Evolutionary conservation across 257 asterid species (phyloP).

Genomic region (Solanum paucissectum): DNA sequence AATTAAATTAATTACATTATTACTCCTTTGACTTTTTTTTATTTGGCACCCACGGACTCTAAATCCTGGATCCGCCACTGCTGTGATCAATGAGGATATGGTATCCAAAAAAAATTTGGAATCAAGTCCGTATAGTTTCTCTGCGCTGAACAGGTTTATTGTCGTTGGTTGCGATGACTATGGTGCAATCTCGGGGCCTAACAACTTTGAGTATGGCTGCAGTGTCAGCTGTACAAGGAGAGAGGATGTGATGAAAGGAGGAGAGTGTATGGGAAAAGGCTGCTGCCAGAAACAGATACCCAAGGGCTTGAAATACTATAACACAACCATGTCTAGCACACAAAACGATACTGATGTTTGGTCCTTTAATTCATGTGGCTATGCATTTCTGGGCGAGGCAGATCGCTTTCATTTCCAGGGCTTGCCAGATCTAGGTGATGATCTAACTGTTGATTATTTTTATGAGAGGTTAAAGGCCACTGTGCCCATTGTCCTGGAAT

Average conservation of each 20-base stretch:
- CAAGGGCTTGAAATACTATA: not conserved
- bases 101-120: not conserved
- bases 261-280: constrained; percentile 2
- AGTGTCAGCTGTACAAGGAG: not conserved
- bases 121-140: constrained; percentile 4
- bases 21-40: too few relatives aligned
- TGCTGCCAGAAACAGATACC: constrained; percentile 4
- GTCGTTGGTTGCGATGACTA: not conserved
- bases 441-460: not conserved
- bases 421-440: not conserved
- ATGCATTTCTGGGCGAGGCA: constrained; percentile 10
- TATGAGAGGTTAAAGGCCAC: not conserved
- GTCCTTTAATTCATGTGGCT: not conserved
- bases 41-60: too few relatives aligned
- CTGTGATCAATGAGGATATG: not conserved
- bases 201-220: not conserved
- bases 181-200: not conserved
- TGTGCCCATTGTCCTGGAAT: constrained; percentile 2
- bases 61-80: too few relatives aligned
- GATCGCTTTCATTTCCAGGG: not conserved
- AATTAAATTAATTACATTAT: too few relatives aligned
- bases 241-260: not conserved
- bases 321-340: not conserved
- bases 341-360: not conserved
- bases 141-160: not conserved